Evolutionary conservation across 495 filamentous ascomycete genomes (phyloP).

Genomic region (Penicillium diatomitis): DNA sequence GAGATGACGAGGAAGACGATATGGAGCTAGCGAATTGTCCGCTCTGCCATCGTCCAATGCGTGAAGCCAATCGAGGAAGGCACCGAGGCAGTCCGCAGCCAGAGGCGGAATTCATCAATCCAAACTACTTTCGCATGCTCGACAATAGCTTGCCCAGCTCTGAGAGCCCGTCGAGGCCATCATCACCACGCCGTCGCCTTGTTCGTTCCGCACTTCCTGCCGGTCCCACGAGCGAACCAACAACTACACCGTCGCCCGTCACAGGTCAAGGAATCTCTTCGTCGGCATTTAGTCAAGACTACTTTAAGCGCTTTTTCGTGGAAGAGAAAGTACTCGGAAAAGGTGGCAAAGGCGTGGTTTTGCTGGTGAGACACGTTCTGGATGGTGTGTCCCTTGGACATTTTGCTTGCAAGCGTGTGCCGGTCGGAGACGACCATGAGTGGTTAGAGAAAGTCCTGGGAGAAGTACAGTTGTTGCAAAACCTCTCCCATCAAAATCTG

Average conservation of each 20-base stretch:
- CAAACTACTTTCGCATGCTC: conserved; percentile 91
- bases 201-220: conserved; percentile 37
- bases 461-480: conserved; percentile 87
- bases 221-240: conserved; percentile 27
- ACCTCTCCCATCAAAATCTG: conserved; percentile 87
- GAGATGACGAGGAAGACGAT: conserved; percentile 28
- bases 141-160: conserved; percentile 50
- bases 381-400: conserved; percentile 79
- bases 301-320: conserved; percentile 86
- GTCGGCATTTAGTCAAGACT: conserved; percentile 79
- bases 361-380: conserved; percentile 83
- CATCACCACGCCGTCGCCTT: conserved; percentile 45
- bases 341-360: conserved; percentile 88
- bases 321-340: conserved; percentile 77
- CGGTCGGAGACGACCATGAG: conserved; percentile 87
- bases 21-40: conserved; percentile 64
- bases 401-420: conserved; percentile 95
- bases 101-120: conserved; percentile 68
- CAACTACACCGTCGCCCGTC: conserved; percentile 38
- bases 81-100: conserved; percentile 22
- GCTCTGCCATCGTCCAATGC: conserved; percentile 75
- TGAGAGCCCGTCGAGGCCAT: conserved; percentile 35
- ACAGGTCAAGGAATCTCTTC: conserved; percentile 62
- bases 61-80: conserved; percentile 34
- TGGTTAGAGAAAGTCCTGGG: conserved; percentile 92